Conservation (phyloP, 306 rosid genomes). For the Casuarina glauca region DNA sequence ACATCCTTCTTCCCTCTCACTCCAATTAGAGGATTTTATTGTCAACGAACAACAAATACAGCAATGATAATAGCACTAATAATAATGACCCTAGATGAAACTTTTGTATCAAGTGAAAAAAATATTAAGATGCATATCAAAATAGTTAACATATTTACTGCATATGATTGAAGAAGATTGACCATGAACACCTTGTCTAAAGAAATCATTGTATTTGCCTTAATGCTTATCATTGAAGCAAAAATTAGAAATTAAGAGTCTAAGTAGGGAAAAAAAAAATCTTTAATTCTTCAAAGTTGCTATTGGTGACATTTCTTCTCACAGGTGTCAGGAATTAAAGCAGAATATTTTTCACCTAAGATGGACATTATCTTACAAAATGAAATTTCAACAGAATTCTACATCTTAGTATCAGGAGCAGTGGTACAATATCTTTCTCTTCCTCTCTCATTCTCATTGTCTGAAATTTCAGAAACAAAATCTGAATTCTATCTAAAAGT, state of each 20-base stretch:
- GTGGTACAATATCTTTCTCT: conserved; percentile 51
- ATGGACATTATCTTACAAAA: conserved; percentile 78
- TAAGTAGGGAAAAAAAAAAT: not conserved
- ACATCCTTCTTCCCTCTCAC: not conserved
- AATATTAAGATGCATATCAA: not conserved
- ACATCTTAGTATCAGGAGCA: conserved; percentile 74
- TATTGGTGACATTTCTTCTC: conserved; percentile 21
- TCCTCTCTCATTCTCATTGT: conserved; percentile 17
- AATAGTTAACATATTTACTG: not conserved
- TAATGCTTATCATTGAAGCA: not conserved
- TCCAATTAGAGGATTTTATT: not conserved
- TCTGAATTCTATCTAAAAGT: conserved; percentile 35
- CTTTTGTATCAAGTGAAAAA: not conserved
- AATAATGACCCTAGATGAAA: not conserved
- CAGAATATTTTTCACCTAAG: conserved; percentile 85
- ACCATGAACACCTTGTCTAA: not conserved
- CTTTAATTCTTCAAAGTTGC: not conserved
- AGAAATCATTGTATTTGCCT: too few relatives aligned
- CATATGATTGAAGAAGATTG: not conserved
- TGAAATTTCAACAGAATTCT: conserved; percentile 78
- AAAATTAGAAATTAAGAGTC: not conserved
- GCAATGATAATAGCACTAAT: not conserved
- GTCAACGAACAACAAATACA: not conserved
- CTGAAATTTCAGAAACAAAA: conserved; percentile 15
- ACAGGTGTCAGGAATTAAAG: conserved; percentile 82